Evolutionary conservation across 495 filamentous ascomycete species (phyloP), one percentile per base, ranked within the genome.

Genomic region (Neurospora intermedia): DNA sequence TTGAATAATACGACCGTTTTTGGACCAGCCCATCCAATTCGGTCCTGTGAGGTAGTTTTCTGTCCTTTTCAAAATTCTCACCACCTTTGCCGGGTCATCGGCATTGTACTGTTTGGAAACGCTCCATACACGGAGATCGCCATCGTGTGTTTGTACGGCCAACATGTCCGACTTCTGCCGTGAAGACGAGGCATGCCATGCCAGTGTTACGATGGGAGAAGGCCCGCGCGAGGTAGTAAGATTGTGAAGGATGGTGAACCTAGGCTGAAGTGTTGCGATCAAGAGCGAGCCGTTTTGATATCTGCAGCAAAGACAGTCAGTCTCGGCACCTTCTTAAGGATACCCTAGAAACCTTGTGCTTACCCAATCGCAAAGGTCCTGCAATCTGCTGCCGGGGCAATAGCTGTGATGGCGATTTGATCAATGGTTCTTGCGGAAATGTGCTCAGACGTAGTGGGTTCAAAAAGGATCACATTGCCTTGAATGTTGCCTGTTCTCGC

Each of bases 121-220:
- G 76, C 96, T 99, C 96, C 96, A 99, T 20, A 99, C 94, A 74
- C 94, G 89, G 31, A 98, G 84, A 78, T 99, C 96, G 16, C 96
- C 96, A 80, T 97, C 94, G 69, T 90, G 85, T 3, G 93, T 95
- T 82, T 98, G 96, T 6, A 93, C 92, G 38, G 95, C 95, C 78
- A 99, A 81, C 96, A 99, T 99, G 78, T 98, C 96, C 13, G 96
- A 97, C 81, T 97, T 98, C 80, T 98, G 94, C 72, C 94, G 93
- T 3, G 96, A 93, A 4, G 96, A 98, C 1, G 96, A 98, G 41
- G 94, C 93, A 85, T 99, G 96, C 96, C 96, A 99, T 75, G 94
- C 89, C 38, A 99, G 85, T n/a, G 89, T 91, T 31, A 93, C 88
- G 59, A 99, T 96, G 15, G 94, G 91, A 2, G 96, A 97, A 15